Base-by-base conservation (phyloP, 495 filamentous ascomycete species). In the Penicillium waksmanii region DNA sequence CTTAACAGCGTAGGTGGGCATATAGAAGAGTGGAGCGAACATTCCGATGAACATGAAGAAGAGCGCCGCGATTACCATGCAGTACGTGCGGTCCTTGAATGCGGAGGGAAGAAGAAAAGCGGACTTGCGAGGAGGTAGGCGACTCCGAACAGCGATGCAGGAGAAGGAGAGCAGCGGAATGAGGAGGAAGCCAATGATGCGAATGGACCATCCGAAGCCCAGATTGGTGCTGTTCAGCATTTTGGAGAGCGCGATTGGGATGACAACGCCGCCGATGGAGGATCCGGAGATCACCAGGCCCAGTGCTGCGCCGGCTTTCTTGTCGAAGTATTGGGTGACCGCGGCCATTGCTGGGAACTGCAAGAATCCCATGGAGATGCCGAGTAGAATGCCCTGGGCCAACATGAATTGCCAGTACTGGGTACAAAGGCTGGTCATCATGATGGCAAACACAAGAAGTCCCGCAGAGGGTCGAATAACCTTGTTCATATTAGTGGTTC, bases 1-100 rank as follows among this genome's bases (percentile, higher is more conserved):
- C 35, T 69, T 51, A 53, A 72, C 57, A 0, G 84, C 87, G 50
- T 84, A 73, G 17, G 85, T 71, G 33, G 85, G 81, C 47, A 92
- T 75, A 60, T 84, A 91, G 67, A 85, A 87, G 71, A 89, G 83
- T 0, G 88, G 89, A 12, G 89, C 62, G 66, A 86, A 89, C 58
- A 87, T 79, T 36, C 87, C 88, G 60, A 83, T 80, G 71, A 87
- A 87, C 70, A 87, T 86, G 36, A 89, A 74, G 67, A 80, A 80
- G 0, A 57, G 13, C 1, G 46, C 50, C 3, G 54, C 33, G 13
- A 61, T 51, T 10, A 66, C 1, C 7, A 65, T n/a, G 44, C 64
- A 49, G 53, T 68, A 78, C 6, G 42, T 53, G 15, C 53, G 27
- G 15, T 80, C 66, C 33, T 65, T 75, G 55, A 82, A 84, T 0